Base-by-base conservation (phyloP, 805 yeast genomes). In the Candida oleophila region DNA sequence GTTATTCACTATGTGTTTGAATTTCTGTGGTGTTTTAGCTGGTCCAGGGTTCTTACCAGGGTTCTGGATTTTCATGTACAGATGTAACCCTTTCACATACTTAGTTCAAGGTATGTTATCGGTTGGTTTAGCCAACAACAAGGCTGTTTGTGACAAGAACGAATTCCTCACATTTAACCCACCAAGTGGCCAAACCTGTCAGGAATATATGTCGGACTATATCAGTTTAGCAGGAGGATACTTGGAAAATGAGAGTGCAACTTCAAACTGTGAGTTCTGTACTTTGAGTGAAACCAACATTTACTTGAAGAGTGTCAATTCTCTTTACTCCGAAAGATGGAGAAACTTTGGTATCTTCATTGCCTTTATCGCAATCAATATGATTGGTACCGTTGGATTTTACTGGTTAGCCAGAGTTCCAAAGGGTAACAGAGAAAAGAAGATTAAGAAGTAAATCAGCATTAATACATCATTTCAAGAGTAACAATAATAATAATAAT, bases 341-440 rank as follows among this genome's bases (percentile, higher is more conserved):
- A 80, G 87, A 74, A 78, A 83, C 58, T 73, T 73, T 53, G 88
- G 88, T 55, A 72, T 82, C 53, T 68, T 78, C 63, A 46, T 68
- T 48, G 53, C 59, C 3, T 72, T 64, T 52, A 64, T 67, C 46
- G 66, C 55, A 14, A 52, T 70, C 46, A 70, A 72, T 49, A 59
- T 69, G 28, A 38, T 68, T 14, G 45, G 61, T 2, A 59, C 74
- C 12, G 50, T 67, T 7, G 48, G 60, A 49, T 56, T 74, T 51
- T 76, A 84, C 73, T 82, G 87, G 85, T 59, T 80, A 22, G 80
- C 82, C 11, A 80, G 94, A 74, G 92, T 86, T 50, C 94, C 94
- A 46, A 85, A 85, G 76, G 78, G 76, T 52, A 62, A 55, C 53
- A 65, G 73, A 56, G 61, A 66, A 54, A 66, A 64, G 61, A 68